A percentile compares a stretch with the other conserved stretches of the same genome.
These are phyloP conservation scores for Crithidia expoeki DNA, from an alignment of 208 protist species.

Conservation along the genomic window DNA sequence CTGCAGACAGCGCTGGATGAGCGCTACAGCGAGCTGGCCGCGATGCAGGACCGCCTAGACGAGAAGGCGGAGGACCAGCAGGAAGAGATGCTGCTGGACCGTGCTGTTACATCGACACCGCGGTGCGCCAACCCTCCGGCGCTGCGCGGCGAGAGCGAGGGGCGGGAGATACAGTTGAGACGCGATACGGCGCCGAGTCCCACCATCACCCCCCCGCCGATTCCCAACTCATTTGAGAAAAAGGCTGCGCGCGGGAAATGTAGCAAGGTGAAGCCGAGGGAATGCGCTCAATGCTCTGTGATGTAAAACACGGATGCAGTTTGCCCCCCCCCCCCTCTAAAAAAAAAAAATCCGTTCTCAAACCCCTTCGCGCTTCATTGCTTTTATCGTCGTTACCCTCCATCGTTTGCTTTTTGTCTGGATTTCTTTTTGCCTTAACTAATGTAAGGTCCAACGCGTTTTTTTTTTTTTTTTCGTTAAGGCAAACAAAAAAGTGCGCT, in stretches of 20 bases:
- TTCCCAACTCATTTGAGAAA: neutral
- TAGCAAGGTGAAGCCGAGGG: conserved; percentile 26
- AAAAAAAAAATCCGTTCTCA: no score
- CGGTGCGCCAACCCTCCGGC: neutral
- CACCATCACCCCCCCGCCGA: neutral
- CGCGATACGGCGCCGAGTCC: neutral
- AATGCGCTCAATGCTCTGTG: conserved; percentile 10
- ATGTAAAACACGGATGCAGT: conserved; percentile 32
- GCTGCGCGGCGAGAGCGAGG: neutral
- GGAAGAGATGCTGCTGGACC: neutral
- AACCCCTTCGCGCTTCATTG: no score
- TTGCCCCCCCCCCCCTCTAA: no score
- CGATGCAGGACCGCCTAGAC: neutral
- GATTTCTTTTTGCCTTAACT: no score
- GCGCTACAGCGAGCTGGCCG: conserved; percentile 9
- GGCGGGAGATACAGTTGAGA: neutral
- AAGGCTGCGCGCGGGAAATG: neutral
- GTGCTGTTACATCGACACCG: neutral
- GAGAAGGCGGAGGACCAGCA: conserved; percentile 1
- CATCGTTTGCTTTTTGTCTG: no score
- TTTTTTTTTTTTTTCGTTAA: no score
- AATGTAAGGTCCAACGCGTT: no score
- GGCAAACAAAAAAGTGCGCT: no score
- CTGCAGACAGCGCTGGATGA: conserved; percentile 22
- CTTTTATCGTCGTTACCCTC: no score